Percentiles rank a stretch among this genome's conserved stretches.
phyloP scores from a whole-genome alignment of 2,329 filamentous ascomycete species.

The Colletotrichum horii region DNA sequence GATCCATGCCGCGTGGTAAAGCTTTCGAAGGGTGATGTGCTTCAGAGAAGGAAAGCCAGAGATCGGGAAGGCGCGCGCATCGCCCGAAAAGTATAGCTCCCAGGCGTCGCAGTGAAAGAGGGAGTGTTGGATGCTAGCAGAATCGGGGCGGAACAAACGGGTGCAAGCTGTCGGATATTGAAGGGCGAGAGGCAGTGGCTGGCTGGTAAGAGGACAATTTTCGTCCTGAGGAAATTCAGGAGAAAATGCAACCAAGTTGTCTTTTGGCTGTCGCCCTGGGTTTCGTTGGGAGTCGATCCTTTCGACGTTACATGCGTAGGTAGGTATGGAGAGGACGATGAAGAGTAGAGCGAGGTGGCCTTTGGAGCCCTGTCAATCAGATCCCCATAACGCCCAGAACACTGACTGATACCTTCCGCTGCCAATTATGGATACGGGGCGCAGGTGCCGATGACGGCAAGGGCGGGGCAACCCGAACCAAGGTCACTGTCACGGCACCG shows the following conservation, averaged over 20 bases:
- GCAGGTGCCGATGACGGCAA: neutral
- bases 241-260: neutral
- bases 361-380: neutral
- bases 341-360: neutral
- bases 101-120: neutral
- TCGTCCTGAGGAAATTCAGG: neutral
- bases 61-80: neutral
- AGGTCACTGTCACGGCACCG: too few species aligned
- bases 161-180: neutral
- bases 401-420: neutral
- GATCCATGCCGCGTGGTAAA: constrained; percentile 50
- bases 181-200: neutral
- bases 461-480: neutral
- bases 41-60: neutral
- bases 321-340: neutral
- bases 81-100: neutral
- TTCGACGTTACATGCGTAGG: neutral
- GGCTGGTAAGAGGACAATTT: neutral
- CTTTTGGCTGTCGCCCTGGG: neutral
- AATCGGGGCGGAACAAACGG: neutral
- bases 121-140: neutral
- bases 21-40: neutral
- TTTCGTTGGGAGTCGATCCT: neutral
- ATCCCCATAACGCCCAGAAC: neutral
- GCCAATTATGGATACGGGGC: neutral